These are phyloP conservation scores for Cercophora samala DNA, from an alignment of 495 filamentous ascomycete genomes.

Conservation along the genomic window DNA sequence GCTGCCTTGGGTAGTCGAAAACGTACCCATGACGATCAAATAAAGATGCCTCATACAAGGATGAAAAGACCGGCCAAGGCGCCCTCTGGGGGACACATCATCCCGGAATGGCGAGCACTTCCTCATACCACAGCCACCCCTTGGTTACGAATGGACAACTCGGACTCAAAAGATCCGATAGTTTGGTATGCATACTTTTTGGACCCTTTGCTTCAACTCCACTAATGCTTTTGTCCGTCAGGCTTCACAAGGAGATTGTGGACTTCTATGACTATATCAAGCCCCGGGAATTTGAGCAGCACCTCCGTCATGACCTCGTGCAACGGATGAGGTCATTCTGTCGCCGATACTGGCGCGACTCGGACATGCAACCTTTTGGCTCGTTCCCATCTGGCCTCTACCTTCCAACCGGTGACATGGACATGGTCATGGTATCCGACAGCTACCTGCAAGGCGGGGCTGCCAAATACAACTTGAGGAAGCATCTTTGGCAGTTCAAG, in stretches of 20 bases:
- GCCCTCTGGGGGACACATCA: constrained; percentile 46
- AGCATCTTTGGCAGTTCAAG: constrained; percentile 45
- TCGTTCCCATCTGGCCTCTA: constrained; percentile 90
- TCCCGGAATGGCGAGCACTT: constrained; percentile 54
- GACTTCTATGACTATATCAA: constrained; percentile 82
- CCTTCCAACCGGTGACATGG: constrained; percentile 88
- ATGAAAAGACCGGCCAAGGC: constrained; percentile 46
- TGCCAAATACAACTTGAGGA: constrained; percentile 38
- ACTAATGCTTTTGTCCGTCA: constrained; percentile 20
- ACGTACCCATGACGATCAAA: constrained; percentile 65
- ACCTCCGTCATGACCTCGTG: constrained; percentile 69
- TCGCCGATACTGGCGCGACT: constrained; percentile 48
- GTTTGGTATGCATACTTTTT: constrained; percentile 47
- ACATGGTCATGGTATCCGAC: constrained; percentile 77
- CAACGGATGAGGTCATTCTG: constrained; percentile 53
- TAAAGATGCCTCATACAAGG: constrained; percentile 50
- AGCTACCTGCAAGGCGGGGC: constrained; percentile 45
- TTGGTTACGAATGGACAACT: constrained; percentile 57
- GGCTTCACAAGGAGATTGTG: constrained; percentile 82
- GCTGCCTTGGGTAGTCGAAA: constrained; percentile 50
- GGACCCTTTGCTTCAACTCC: neutral
- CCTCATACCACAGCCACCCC: constrained; percentile 50
- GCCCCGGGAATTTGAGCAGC: constrained; percentile 72
- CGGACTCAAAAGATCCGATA: constrained; percentile 40
- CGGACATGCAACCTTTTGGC: constrained; percentile 71